Conservation (phyloP, 768 basidiomycete genomes). For the Cystobasidiopsis lactophilus region DNA sequence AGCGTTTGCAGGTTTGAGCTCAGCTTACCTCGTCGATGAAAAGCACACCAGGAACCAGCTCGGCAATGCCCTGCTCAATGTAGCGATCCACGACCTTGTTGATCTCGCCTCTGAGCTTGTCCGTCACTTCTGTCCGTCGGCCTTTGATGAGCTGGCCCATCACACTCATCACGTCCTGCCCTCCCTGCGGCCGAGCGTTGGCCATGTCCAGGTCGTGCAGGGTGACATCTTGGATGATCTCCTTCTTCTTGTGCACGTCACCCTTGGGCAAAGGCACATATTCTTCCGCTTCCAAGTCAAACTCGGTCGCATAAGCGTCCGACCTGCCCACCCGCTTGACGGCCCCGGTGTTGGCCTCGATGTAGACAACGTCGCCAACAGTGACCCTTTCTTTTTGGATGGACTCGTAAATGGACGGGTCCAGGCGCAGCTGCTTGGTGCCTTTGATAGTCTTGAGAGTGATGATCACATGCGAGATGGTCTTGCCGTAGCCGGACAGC, state of each 20-base stretch:
- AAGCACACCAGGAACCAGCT: slow-evolving; percentile 89
- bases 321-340: slow-evolving; percentile 94
- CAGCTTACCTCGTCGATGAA: slow-evolving; percentile 84
- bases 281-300: slow-evolving; percentile 92
- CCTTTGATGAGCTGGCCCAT: slow-evolving; percentile 79
- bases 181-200: slow-evolving; percentile 76
- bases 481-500: slow-evolving; percentile 90
- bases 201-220: slow-evolving; percentile 88
- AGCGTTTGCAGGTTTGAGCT: background rate
- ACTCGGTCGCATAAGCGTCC: slow-evolving; percentile 91
- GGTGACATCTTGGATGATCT: slow-evolving; percentile 84
- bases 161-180: slow-evolving; percentile 96
- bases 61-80: slow-evolving; percentile 94
- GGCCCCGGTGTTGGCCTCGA: slow-evolving; percentile 79
- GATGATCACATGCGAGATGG: slow-evolving; percentile 89
- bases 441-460: slow-evolving; percentile 84
- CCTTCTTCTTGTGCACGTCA: slow-evolving; percentile 86
- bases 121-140: slow-evolving; percentile 85
- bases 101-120: slow-evolving; percentile 82
- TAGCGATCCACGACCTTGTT: slow-evolving; percentile 95
- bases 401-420: slow-evolving; percentile 88
- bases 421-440: slow-evolving; percentile 80
- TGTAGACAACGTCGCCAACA: slow-evolving; percentile 89
- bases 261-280: slow-evolving; percentile 95
- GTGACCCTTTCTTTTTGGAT: slow-evolving; percentile 93